Conservation (phyloP, 1,284 basidiomycete species). For the Thecaphora frezii region DNA sequence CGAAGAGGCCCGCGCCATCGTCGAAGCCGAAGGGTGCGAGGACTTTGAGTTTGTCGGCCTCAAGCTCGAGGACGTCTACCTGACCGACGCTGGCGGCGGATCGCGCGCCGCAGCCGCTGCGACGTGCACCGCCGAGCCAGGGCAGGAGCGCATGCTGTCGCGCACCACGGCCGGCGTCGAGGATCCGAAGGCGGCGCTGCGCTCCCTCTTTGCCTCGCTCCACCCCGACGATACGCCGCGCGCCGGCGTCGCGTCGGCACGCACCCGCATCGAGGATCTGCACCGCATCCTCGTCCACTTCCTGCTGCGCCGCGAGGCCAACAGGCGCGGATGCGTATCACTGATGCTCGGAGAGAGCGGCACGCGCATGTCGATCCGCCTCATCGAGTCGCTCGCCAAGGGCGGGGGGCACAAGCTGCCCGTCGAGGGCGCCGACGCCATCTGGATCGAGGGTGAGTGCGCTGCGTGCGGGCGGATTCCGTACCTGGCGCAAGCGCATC, state of each 20-base stretch:
- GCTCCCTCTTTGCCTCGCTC: conserved; percentile 24
- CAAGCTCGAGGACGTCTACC: conserved; percentile 35
- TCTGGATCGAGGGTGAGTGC: conserved; percentile 21
- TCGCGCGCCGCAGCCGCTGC: not conserved
- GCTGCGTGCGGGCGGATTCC: too few relatives aligned
- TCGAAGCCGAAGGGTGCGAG: conserved; percentile 23
- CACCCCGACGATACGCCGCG: conserved; percentile 26
- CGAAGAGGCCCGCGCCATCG: conserved; percentile 19
- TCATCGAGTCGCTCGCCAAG: conserved; percentile 45
- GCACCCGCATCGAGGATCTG: conserved; percentile 48
- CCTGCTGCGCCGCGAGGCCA: conserved; percentile 31
- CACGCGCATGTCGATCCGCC: conserved; percentile 39
- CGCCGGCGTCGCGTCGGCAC: conserved; percentile 30
- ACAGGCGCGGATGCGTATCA: conserved; percentile 23
- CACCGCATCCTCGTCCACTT: conserved; percentile 30
- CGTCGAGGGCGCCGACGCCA: conserved; percentile 34
- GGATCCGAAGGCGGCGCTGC: conserved; percentile 14
- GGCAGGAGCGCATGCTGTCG: not conserved
- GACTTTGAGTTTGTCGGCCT: conserved; percentile 33
- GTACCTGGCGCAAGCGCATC: too few relatives aligned
- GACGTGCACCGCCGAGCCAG: not conserved
- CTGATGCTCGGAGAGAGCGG: conserved; percentile 43
- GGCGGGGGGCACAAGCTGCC: conserved; percentile 53
- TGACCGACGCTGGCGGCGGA: not conserved
- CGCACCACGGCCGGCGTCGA: not conserved